Evolutionary conservation across 257 asterid genomes (phyloP).

Genomic region (Rhazya stricta): DNA sequence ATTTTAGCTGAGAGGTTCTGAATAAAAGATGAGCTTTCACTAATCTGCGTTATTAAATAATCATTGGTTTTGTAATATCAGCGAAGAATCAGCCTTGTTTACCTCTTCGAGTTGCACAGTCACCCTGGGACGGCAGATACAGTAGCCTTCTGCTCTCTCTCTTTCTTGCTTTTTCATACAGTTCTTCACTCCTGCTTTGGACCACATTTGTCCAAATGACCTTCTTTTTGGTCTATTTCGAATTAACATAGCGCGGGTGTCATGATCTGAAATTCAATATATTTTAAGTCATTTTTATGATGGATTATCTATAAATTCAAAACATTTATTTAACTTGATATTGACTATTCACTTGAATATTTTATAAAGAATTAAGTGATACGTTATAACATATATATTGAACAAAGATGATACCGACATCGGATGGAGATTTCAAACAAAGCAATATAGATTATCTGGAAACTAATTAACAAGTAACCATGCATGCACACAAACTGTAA

Average conservation of each 20-base stretch:
- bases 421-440: not conserved
- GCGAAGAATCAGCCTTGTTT: slow-evolving; percentile 87
- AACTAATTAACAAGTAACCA: too few species aligned
- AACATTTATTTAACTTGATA: not conserved
- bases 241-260: slow-evolving; percentile 34
- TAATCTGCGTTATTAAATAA: not conserved
- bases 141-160: slow-evolving; percentile 7
- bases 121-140: slow-evolving; percentile 33
- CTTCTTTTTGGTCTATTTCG: slow-evolving; percentile 19
- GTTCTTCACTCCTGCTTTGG: slow-evolving; percentile 22
- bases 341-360: not conserved
- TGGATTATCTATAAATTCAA: not conserved
- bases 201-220: slow-evolving; percentile 28
- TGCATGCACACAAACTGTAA: not conserved
- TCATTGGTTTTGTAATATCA: slow-evolving; percentile 50
- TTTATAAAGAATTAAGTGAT: too few species aligned
- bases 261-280: not conserved
- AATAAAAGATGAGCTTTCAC: slow-evolving; percentile 4
- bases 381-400: too few species aligned
- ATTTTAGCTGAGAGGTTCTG: slow-evolving; percentile 42
- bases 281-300: not conserved
- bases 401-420: too few species aligned
- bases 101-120: slow-evolving; percentile 61
- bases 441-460: too few species aligned
- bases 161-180: not conserved